Percentiles rank a stretch among this genome's conserved stretches.
phyloP scores from a whole-genome alignment of 768 basidiomycete genomes.

The Russula earlei region DNA sequence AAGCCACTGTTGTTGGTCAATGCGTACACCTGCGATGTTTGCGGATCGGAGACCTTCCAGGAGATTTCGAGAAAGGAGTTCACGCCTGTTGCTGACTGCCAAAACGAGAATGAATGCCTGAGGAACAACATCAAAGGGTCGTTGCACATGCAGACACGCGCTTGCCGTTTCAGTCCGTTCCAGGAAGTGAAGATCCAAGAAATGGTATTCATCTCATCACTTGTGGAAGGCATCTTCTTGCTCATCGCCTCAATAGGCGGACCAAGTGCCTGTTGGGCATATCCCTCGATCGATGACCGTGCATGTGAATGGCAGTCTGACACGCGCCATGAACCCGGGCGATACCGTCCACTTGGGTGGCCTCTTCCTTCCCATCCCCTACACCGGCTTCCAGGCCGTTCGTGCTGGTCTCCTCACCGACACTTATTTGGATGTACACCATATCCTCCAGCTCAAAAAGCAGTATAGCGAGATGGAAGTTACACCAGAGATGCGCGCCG shows the following conservation, averaged over 20 bases:
- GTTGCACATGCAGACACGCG: slow-evolving; percentile 96
- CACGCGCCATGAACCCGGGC: slow-evolving; percentile 87
- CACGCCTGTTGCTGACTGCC: slow-evolving; percentile 80
- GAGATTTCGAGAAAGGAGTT: slow-evolving; percentile 91
- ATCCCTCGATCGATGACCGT: slow-evolving; percentile 98
- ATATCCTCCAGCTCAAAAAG: slow-evolving; percentile 92
- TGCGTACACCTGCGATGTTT: slow-evolving; percentile 96
- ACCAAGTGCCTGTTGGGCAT: slow-evolving; percentile 98
- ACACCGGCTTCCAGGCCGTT: slow-evolving; percentile 94
- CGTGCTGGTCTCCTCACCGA: slow-evolving; percentile 95
- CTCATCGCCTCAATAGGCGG: slow-evolving; percentile 50
- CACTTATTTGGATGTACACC: slow-evolving; percentile 88
- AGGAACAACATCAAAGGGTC: slow-evolving; percentile 83
- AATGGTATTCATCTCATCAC: slow-evolving; percentile 50
- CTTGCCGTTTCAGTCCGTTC: slow-evolving; percentile 94
- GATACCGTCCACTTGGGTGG: slow-evolving; percentile 95
- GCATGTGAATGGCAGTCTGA: slow-evolving; percentile 86
- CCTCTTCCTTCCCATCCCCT: slow-evolving; percentile 94
- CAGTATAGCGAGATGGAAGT: slow-evolving; percentile 93
- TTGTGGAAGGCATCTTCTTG: not conserved
- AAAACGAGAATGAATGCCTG: slow-evolving; percentile 76
- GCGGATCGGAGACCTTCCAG: slow-evolving; percentile 97
- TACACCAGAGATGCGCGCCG: slow-evolving; percentile 70
- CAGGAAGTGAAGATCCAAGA: slow-evolving; percentile 99
- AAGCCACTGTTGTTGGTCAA: slow-evolving; percentile 95